Evolutionary conservation across 257 asterid genomes (phyloP).

Genomic region (Solanum virginianum): DNA sequence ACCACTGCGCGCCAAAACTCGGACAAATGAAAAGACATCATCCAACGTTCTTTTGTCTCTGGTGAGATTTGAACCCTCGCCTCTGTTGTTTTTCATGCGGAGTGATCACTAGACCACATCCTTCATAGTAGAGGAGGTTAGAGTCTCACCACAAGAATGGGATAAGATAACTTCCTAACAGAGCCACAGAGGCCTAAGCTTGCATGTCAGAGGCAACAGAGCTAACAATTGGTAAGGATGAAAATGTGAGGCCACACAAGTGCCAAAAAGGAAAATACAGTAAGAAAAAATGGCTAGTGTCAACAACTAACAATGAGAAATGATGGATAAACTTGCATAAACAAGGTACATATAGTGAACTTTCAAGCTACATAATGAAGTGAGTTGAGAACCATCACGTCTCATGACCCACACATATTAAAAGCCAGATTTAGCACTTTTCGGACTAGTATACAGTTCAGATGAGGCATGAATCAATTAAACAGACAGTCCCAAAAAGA

Average conservation of each 20-base stretch:
- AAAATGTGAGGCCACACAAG: neutral
- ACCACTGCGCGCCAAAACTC: neutral
- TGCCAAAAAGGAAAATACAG: neutral
- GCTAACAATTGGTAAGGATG: neutral
- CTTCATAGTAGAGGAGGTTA: neutral
- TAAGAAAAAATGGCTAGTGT: neutral
- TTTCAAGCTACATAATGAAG: neutral
- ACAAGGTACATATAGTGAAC: neutral
- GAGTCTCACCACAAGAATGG: neutral
- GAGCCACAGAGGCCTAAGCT: neutral
- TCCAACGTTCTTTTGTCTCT: neutral
- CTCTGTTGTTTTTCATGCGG: neutral
- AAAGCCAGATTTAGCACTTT: neutral
- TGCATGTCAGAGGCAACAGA: neutral
- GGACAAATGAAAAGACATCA: neutral
- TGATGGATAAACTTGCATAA: neutral
- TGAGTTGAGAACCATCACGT: neutral
- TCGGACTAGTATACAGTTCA: neutral
- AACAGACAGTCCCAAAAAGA: neutral
- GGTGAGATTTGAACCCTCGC: neutral
- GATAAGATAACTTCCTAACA: neutral
- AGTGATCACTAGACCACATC: neutral
- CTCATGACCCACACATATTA: neutral
- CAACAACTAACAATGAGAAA: neutral
- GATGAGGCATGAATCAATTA: neutral